A percentile compares a stretch with the other conserved stretches of the same genome.
phyloP scores from a whole-genome alignment of 2,329 filamentous ascomycete species.

The Cladosporium sp. region DNA sequence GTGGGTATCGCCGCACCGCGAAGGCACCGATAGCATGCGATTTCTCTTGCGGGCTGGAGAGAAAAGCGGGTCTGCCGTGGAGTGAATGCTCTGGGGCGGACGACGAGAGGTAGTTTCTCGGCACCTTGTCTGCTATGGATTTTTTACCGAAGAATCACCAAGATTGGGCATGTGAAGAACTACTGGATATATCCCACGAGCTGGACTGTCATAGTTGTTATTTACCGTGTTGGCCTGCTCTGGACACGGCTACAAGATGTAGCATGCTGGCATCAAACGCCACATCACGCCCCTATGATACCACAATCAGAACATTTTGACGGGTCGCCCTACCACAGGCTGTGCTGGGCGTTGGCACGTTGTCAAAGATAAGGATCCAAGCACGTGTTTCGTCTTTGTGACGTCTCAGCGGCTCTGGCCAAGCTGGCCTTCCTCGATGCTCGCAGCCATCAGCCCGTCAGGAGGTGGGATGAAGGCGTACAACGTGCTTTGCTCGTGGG shows the following conservation, averaged over 20 bases:
- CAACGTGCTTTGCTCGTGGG: slow-evolving; percentile 1
- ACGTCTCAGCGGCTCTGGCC: slow-evolving; percentile 10
- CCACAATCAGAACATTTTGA: neutral
- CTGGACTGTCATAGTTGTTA: neutral
- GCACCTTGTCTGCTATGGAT: neutral
- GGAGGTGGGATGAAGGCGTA: slow-evolving; percentile 4
- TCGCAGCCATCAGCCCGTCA: neutral
- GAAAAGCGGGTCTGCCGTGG: slow-evolving; percentile 9
- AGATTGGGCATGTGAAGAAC: slow-evolving; percentile 13
- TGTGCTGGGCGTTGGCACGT: slow-evolving; percentile 5
- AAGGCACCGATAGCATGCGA: slow-evolving; percentile 19
- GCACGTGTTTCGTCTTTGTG: slow-evolving; percentile 20
- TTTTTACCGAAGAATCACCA: slow-evolving; percentile 21
- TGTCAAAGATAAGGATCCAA: slow-evolving; percentile 19
- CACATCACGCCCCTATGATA: neutral
- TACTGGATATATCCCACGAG: neutral
- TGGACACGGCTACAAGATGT: neutral
- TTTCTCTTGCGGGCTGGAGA: slow-evolving; percentile 13
- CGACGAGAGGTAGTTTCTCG: slow-evolving; percentile 17
- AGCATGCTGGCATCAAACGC: neutral
- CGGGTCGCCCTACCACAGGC: slow-evolving; percentile 4
- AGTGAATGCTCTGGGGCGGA: slow-evolving; percentile 20
- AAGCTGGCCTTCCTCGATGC: neutral
- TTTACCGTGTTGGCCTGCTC: neutral
- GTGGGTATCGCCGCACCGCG: slow-evolving; percentile 18